These are phyloP conservation scores for Rhizopogon roseolus DNA, from an alignment of 768 basidiomycete species.

Conservation along the genomic window DNA sequence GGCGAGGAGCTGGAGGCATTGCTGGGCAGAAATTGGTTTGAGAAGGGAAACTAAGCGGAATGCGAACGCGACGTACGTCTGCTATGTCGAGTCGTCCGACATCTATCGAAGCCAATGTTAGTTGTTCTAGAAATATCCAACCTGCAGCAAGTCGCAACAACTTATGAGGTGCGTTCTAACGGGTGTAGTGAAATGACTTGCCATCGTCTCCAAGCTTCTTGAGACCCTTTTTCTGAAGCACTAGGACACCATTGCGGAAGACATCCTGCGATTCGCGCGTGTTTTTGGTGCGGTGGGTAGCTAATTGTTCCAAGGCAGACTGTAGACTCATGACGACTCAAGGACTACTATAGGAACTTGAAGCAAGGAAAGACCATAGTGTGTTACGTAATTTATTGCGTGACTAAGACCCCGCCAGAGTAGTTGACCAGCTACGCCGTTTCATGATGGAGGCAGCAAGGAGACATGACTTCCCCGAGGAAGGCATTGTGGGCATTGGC, in stretches of 20 bases:
- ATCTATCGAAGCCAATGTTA: constrained; percentile 74
- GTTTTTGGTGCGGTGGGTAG: constrained; percentile 49
- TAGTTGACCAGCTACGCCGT: too few relatives aligned
- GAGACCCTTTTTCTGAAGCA: constrained; percentile 44
- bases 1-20: constrained; percentile 47
- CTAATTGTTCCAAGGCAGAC: constrained; percentile 46
- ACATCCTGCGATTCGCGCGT: constrained; percentile 52
- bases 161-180: not conserved
- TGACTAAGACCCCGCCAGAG: too few relatives aligned
- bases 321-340: constrained; percentile 37
- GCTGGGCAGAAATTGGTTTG: constrained; percentile 12
- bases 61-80: constrained; percentile 47
- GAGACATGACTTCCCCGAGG: too few relatives aligned
- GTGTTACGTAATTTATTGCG: not conserved
- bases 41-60: constrained; percentile 3
- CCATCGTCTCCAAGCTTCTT: constrained; percentile 54
- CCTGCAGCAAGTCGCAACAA: constrained; percentile 32
- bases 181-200: constrained; percentile 17
- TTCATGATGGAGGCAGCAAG: too few relatives aligned
- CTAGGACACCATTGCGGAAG: constrained; percentile 45
- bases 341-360: too few relatives aligned
- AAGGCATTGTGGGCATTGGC: too few relatives aligned
- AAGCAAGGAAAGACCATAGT: not conserved
- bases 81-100: constrained; percentile 68
- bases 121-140: constrained; percentile 80